These are phyloP conservation scores for Sporisorium exsertum DNA, from an alignment of 1,284 basidiomycete genomes.

Conservation along the genomic window DNA sequence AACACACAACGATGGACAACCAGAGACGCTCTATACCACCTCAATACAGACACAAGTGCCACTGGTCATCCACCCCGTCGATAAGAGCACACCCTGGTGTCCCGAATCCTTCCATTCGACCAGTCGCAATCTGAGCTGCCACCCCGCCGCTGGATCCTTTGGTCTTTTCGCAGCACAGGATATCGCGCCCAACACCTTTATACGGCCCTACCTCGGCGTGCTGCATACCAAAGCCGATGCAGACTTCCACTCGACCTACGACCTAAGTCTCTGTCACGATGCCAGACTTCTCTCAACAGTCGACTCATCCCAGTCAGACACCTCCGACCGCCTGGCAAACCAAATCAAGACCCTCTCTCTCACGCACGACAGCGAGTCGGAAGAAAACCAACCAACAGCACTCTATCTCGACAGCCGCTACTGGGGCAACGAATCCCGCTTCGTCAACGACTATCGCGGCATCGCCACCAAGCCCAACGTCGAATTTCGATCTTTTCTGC, in stretches of 20 bases:
- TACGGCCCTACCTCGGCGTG: conserved; percentile 86
- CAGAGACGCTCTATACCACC: conserved; percentile 12
- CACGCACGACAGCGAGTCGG: not conserved
- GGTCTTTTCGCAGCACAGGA: conserved; percentile 83
- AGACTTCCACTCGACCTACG: conserved; percentile 78
- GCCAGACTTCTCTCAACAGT: conserved; percentile 1
- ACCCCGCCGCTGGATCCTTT: conserved; percentile 84
- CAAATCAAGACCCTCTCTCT: conserved; percentile 1
- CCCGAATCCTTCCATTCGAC: conserved; percentile 37
- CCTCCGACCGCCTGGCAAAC: not conserved
- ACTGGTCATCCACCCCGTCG: conserved; percentile 20
- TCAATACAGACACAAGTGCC: conserved; percentile 24
- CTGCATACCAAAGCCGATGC: conserved; percentile 80
- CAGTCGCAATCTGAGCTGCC: conserved; percentile 65
- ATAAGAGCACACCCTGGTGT: conserved; percentile 21
- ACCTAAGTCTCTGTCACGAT: conserved; percentile 72
- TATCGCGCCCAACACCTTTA: conserved; percentile 76
- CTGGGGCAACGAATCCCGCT: conserved; percentile 80
- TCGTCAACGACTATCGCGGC: conserved; percentile 63
- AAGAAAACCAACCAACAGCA: conserved; percentile 19
- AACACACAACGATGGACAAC: conserved; percentile 24
- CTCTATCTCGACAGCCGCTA: conserved; percentile 40
- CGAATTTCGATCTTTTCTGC: conserved; percentile 53
- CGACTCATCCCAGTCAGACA: not conserved
- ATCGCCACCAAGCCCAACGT: conserved; percentile 54